phyloP scores from a whole-genome alignment of 192 early-diverging fungal genomes.

The Chytriomyces sp. region DNA sequence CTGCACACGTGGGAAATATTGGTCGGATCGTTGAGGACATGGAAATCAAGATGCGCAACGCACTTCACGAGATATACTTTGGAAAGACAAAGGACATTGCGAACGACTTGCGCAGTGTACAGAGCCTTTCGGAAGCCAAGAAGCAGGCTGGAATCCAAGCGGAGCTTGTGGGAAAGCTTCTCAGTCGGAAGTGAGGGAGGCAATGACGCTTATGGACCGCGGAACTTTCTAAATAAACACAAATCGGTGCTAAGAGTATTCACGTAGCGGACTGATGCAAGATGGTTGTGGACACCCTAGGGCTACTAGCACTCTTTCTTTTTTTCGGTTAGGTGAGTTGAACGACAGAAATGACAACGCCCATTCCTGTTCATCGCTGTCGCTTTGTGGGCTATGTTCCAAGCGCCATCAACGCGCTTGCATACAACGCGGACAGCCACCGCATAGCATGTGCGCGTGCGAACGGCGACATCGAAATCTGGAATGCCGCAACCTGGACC shows the following conservation, averaged over 20 bases:
- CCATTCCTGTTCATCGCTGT: constrained; percentile 46
- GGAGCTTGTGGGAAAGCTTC: constrained; percentile 56
- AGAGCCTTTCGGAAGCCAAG: constrained; percentile 72
- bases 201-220: no score
- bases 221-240: no score
- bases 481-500: constrained; percentile 73
- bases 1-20: constrained; percentile 88
- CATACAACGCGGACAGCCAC: constrained; percentile 33
- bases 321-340: background rate
- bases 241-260: no score
- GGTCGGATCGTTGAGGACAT: constrained; percentile 97
- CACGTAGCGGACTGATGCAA: no score
- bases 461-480: constrained; percentile 94
- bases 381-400: constrained; percentile 87
- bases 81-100: constrained; percentile 97
- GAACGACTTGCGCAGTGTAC: constrained; percentile 83
- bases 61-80: constrained; percentile 95
- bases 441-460: constrained; percentile 80
- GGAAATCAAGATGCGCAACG: constrained; percentile 96
- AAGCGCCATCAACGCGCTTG: constrained; percentile 79
- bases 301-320: constrained; percentile 21
- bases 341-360: background rate
- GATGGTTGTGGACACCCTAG: no score
- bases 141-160: constrained; percentile 78
- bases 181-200: constrained; percentile 23